Evolutionary conservation across 345 rosid species (phyloP).

Genomic region (Diplotaxis tenuifolia): DNA sequence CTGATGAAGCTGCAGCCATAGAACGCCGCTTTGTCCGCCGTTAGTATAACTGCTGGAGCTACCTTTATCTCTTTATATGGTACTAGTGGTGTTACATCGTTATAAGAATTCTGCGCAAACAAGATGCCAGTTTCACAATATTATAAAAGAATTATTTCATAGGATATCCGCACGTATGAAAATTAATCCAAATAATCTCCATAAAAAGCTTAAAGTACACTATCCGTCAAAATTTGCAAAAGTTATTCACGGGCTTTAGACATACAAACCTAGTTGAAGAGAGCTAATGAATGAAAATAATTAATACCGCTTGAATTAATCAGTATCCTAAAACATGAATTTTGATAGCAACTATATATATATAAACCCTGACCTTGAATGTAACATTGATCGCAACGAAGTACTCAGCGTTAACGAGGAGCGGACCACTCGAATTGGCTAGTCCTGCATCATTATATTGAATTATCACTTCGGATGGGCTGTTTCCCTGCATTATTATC

Average conservation of each 20-base stretch:
- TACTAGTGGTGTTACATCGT: neutral
- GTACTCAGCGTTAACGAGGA: slow-evolving; percentile 33
- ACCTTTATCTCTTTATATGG: slow-evolving; percentile 3
- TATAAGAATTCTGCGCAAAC: slow-evolving; percentile 42
- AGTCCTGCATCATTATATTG: slow-evolving; percentile 31
- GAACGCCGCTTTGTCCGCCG: slow-evolving; percentile 41
- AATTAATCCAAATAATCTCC: neutral
- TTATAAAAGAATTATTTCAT: neutral
- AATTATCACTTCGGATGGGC: slow-evolving; percentile 26
- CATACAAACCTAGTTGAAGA: neutral
- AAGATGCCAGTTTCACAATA: neutral
- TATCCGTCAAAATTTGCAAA: neutral
- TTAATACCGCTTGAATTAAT: neutral
- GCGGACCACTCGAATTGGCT: slow-evolving; percentile 26
- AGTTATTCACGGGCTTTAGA: neutral
- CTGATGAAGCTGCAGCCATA: slow-evolving; percentile 40
- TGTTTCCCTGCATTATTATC: slow-evolving; percentile 42
- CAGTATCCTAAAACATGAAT: neutral
- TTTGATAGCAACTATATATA: neutral
- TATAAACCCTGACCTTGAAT: slow-evolving; percentile 39
- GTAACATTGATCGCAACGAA: slow-evolving; percentile 41
- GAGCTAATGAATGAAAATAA: neutral
- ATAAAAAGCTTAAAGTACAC: neutral
- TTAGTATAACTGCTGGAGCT: slow-evolving; percentile 42
- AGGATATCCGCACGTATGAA: neutral